phyloP scores from a whole-genome alignment of 805 yeast genomes.

The Wickerhamomyces hampshirensis region DNA sequence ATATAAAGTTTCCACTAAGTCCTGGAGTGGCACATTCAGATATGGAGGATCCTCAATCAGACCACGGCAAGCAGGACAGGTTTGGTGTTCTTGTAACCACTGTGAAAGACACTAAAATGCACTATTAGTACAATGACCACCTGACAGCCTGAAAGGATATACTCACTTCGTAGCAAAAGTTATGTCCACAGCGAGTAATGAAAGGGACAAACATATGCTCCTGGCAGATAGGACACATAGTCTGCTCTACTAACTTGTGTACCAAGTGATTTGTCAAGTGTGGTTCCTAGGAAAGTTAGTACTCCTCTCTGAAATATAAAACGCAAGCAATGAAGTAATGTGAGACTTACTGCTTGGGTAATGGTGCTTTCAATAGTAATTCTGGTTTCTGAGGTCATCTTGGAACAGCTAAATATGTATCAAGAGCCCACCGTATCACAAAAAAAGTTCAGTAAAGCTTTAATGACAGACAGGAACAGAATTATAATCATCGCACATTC shows the following conservation, averaged over 20 bases:
- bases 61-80: conserved; percentile 68
- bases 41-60: conserved; percentile 45
- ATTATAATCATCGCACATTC: too few relatives aligned
- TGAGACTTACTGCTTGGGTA: conserved; percentile 13
- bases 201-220: conserved; percentile 67
- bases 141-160: not conserved
- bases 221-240: conserved; percentile 59
- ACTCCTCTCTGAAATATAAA: too few relatives aligned
- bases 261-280: conserved; percentile 9
- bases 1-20: conserved; percentile 37
- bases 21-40: conserved; percentile 48
- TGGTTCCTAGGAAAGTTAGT: conserved; percentile 13
- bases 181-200: conserved; percentile 64
- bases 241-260: conserved; percentile 24
- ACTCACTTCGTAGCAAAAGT: conserved; percentile 53
- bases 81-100: conserved; percentile 54
- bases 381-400: not conserved
- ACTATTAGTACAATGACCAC: not conserved
- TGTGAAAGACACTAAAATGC: conserved; percentile 39
- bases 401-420: too few relatives aligned
- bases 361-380: conserved; percentile 13
- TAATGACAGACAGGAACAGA: too few relatives aligned
- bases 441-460: too few relatives aligned
- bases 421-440: too few relatives aligned
- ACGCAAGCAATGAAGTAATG: too few relatives aligned